Evolutionary conservation across 805 yeast genomes (phyloP), one percentile per base, ranked within the genome.

Genomic region (Saturnispora mendoncae): DNA sequence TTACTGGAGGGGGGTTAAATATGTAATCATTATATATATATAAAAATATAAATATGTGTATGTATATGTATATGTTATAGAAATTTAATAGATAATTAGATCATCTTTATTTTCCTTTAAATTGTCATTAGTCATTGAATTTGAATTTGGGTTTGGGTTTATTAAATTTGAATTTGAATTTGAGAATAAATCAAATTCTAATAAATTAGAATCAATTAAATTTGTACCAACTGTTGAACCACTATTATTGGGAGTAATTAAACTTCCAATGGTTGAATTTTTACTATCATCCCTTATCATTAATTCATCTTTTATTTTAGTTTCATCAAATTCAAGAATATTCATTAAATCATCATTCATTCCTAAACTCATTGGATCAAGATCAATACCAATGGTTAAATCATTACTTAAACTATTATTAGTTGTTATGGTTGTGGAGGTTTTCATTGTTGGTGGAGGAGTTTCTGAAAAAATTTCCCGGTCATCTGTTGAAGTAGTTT

Each of bases 341-440:
- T 33, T 39, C 27, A 33, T 33, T 33, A 39, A 25, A 39, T 39
- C 42, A 23, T 39, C 36, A 33, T 33, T 39, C 42, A 39, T 26
- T 32, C 18, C 32, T n/a, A 39, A 33, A 29, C 20, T 37, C 28
- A 39, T 33, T 18, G 31, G 24, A 27, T 39, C 42, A 10, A 39
- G 13, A 21, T 38, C 40, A 21, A 27, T 26, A 8, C 24, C 38
- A 23, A 33, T 25, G 23, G 13, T 33, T 13, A 21, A 7, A 23
- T 31, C 30, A 33, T 33, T 28, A 20, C 15, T 24, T 15, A 17
- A 29, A 5, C 20, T 24, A 18, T 18, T 17, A 30, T 23, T 31
- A 12, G 14, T 34, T n/a, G 17, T 26, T 13, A 20, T 20, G 17
- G 14, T 32, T 2, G 25, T 32, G 14, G 5, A 15, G 7, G 23